A percentile compares a stretch with the other conserved stretches of the same genome.
phyloP scores from a whole-genome alignment of 805 yeast genomes.

The Candida pseudoglaebosa region DNA sequence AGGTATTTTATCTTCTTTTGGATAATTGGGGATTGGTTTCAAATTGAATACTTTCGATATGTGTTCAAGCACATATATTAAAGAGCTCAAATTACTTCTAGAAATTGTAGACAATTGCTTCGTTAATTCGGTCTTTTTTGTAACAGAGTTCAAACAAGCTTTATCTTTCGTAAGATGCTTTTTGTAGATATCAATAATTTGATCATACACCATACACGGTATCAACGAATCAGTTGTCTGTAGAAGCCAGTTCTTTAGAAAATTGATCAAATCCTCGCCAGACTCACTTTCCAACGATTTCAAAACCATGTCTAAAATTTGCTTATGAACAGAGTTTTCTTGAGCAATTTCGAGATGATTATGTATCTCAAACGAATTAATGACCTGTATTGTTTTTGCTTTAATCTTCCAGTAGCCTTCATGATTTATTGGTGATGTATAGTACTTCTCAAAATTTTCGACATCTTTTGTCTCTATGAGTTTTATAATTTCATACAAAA shows the following conservation, averaged over 20 bases:
- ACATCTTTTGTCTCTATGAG: constrained; percentile 14
- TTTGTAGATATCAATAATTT: constrained; percentile 20
- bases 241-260: constrained; percentile 37
- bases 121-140: constrained; percentile 16
- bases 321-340: constrained; percentile 20
- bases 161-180: background rate
- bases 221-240: constrained; percentile 39
- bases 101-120: constrained; percentile 31
- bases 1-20: constrained; percentile 22
- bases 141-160: constrained; percentile 11
- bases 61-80: constrained; percentile 34
- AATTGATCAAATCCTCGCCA: constrained; percentile 20
- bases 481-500: constrained; percentile 21
- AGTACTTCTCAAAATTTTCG: constrained; percentile 10
- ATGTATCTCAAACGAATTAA: constrained; percentile 16
- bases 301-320: constrained; percentile 17
- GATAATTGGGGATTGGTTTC: constrained; percentile 21
- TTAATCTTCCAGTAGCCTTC: constrained; percentile 34
- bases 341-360: constrained; percentile 11
- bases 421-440: constrained; percentile 31
- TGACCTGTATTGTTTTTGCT: constrained; percentile 20
- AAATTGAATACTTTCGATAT: constrained; percentile 22
- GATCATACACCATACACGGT: constrained; percentile 38
- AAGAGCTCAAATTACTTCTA: constrained; percentile 35
- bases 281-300: constrained; percentile 9